Evolutionary conservation across 2,329 filamentous ascomycete genomes (phyloP), one percentile per base, ranked within the genome.

Genomic region (Onygenales sp.): DNA sequence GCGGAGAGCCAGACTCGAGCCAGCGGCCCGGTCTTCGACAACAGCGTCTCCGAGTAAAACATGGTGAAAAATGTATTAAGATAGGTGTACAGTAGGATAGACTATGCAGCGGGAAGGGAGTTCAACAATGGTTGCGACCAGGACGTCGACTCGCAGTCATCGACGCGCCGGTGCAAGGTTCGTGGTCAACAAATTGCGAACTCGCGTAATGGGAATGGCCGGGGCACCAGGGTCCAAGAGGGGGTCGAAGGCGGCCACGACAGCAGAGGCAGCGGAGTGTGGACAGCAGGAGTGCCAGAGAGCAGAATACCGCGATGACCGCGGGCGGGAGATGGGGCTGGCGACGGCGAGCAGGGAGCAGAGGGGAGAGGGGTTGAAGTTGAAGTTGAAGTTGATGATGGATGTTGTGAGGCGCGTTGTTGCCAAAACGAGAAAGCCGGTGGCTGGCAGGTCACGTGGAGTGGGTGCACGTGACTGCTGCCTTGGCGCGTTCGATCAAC

Each of bases 1-100:
- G 93, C 90, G 34, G 93, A 95, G 57, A 97, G 82, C 93, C 93
- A 98, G 75, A 97, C 91, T 67, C 90, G 88, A 74, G 93, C 93
- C 78, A 98, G 75, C 66, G 93, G 92, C 77, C 93, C 93, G 63
- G 89, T 95, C 84, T 95, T 95, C 70, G 91, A 90, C 64, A 98
- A 82, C 55, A 98, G 82, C 52, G 89, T 90, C 77, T 95, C 90
- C 52, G 93, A 95, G 72, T 96, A 97, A 75, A 98, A 98, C 93
- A 98, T 98, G 64, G 57, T 65, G 63, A 54, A 49, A 36, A 14
- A n/a, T 40, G 40, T 27, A 40, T n/a, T 39, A 49, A 21, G 11
- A 13, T 32, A 40, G 10, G 6, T 40, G 36, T 49, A 14, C 3
- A 36, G 9, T 49, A 21, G 31, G 36, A 39, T 32, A 31, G 14